Evolutionary conservation across 495 filamentous ascomycete species (phyloP), one percentile per base, ranked within the genome.

Genomic region (Podospora pseudoanserina): DNA sequence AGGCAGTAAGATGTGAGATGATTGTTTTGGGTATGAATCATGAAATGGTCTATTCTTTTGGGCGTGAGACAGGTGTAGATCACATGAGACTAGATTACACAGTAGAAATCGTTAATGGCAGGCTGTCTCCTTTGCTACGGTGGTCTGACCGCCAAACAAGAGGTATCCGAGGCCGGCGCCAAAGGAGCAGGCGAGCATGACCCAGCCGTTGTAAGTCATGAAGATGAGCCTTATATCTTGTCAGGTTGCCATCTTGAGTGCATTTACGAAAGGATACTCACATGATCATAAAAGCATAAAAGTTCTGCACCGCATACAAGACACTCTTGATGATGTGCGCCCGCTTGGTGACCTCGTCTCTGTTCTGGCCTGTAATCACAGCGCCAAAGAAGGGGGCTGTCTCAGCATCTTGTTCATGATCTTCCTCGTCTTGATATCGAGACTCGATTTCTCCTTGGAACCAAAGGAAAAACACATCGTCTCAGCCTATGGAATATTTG

Each of bases 261-360:
- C 15, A 69, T 58, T 58, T 58, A 6, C 23, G 9, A 54, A 54
- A 62, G 59, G 56, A 18, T 5, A 91, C 93, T 89, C 74, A 98
- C 95, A 99, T 99, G 73, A 99, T 96, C 81, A 99, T 98, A 73
- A 99, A 97, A 61, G 93, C 94, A 80, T 99, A 99, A 75, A 97
- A 99, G 65, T 94, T 94, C 85, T 99, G 95, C 49, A 93, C 80
- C 27, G 89, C 95, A 80, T 99, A 99, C 70, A 99, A 81, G 20
- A 86, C 78, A 39, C 91, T 90, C 83, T 96, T 91, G 72, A 91
- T 81, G 66, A 92, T 73, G 78, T 90, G 92, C n/a, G 87, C 89
- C 66, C 81, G 86, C 74, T 77, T 77, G 68, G 76, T 89, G 85
- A 88, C 84, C 82, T 78, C 72, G 60, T 72, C 69, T 63, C 76